Evolutionary conservation across 2,329 filamentous ascomycete genomes (phyloP), one percentile per base, ranked within the genome.

Genomic region (Aspergillus sp.): DNA sequence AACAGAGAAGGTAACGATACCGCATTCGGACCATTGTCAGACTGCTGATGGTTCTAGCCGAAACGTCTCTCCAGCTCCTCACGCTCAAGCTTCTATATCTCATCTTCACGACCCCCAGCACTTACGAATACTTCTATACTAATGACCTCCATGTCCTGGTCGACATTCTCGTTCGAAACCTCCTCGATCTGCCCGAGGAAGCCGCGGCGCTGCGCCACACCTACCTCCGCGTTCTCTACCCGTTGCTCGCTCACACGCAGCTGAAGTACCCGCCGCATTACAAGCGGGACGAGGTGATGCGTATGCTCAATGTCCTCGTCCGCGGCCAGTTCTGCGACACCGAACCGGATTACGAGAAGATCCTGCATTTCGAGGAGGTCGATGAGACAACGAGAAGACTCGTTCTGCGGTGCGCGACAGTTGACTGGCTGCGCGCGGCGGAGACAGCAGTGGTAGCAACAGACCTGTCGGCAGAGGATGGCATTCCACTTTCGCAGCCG

Each of bases 121-220:
- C 91, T 0, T 86, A 91, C 57, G 91, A 98, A 62, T 98, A 96
- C 61, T 98, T 98, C 55, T 98, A 96, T 60, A 95, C 86, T 16
- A 98, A 98, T 55, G 91, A 98, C 52, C 70, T 98, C 17, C 83
- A 86, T 37, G 91, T 98, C 4, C 74, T 98, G 11, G 72, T 96
- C 29, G 91, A 98, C 53, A 91, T 98, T 43, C 86, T 98, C 37
- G 85, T 98, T 39, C 83, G 91, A 26, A 98, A 98, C 51, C 69
- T 98, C n/a, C 78, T 96, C 49, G 91, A 98, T 55, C 69, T 98
- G 6, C 91, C 93, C 0, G 81, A 89, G 49, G 89, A 94, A 54
- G 78, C 68, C 8, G 48, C 57, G 10, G 65, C 75, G 2, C 67
- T 98, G 36, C 77, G 89, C 24, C 91, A 98, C 57, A 98, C 91